phyloP scores from a whole-genome alignment of 2,329 filamentous ascomycete genomes.

The Xylaria sp. region DNA sequence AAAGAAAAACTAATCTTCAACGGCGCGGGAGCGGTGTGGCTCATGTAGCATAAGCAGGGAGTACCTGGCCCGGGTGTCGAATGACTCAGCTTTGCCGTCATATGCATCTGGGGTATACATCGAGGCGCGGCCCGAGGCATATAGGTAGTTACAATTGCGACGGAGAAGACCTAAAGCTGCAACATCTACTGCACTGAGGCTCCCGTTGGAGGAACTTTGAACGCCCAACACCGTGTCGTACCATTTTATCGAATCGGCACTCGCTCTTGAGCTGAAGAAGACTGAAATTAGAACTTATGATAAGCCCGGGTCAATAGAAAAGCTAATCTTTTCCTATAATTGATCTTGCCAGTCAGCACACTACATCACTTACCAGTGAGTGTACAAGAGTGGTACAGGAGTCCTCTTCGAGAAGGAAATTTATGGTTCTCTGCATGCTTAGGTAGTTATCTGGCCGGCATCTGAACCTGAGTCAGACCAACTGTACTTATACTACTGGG shows the following conservation, averaged over 20 bases:
- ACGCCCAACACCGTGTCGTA: not conserved
- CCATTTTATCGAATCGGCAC: not conserved
- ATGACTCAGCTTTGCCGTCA: not conserved
- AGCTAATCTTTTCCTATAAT: not conserved
- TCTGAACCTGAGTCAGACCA: conserved; percentile 1
- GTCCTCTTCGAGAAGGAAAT: not conserved
- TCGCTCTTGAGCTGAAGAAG: not conserved
- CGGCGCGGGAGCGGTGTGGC: conserved; percentile 21
- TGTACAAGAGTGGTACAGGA: not conserved
- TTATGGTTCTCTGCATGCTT: not conserved
- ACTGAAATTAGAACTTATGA: not conserved
- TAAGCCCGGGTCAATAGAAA: not conserved
- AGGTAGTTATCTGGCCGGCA: not conserved
- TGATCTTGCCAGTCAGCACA: not conserved
- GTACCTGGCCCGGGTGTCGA: conserved; percentile 3
- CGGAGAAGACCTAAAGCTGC: not conserved
- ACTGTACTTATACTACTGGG: not conserved
- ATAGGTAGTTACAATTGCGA: not conserved
- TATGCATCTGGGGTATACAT: not conserved
- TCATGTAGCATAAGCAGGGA: conserved; percentile 7
- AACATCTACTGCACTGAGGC: not conserved
- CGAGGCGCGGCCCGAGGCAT: conserved; percentile 1
- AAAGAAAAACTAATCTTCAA: conserved; percentile 12
- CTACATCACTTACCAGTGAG: not conserved
- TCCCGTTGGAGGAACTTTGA: not conserved